phyloP scores from a whole-genome alignment of 371 early-diverging fungal species.

The Apophysomyces sp. region DNA sequence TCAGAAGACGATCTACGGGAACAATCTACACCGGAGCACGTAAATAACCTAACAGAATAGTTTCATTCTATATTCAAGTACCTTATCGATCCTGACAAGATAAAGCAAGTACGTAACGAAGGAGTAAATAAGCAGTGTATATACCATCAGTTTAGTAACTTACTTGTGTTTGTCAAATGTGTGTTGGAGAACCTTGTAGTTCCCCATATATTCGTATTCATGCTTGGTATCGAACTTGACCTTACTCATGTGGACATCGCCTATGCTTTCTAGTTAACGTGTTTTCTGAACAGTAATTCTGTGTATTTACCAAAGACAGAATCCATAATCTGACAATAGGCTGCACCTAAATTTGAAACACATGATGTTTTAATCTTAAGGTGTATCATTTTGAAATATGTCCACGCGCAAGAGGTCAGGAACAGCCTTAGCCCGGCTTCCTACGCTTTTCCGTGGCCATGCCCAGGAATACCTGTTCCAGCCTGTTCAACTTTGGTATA shows the following conservation, averaged over 20 bases:
- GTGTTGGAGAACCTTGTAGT: constrained; percentile 89
- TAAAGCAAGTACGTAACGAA: background rate
- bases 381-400: background rate
- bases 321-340: constrained; percentile 91
- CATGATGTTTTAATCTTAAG: background rate
- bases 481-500: constrained; percentile 93
- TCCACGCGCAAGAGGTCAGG: background rate
- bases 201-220: constrained; percentile 89
- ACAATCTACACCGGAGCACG: constrained; percentile 48
- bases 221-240: constrained; percentile 91
- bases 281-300: background rate
- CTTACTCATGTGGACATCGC: constrained; percentile 73
- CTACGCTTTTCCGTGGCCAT: background rate
- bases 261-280: constrained; percentile 16
- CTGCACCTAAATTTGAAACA: constrained; percentile 63
- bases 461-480: constrained; percentile 72
- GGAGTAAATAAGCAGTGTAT: background rate
- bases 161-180: constrained; percentile 79
- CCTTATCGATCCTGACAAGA: constrained; percentile 19
- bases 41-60: no score
- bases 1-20: constrained; percentile 82
- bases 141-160: constrained; percentile 11
- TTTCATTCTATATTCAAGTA: background rate
- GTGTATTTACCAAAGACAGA: constrained; percentile 73
- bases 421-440: constrained; percentile 3